These are phyloP conservation scores for Penicillium paxilli DNA, from an alignment of 495 filamentous ascomycete species.

Conservation along the genomic window DNA sequence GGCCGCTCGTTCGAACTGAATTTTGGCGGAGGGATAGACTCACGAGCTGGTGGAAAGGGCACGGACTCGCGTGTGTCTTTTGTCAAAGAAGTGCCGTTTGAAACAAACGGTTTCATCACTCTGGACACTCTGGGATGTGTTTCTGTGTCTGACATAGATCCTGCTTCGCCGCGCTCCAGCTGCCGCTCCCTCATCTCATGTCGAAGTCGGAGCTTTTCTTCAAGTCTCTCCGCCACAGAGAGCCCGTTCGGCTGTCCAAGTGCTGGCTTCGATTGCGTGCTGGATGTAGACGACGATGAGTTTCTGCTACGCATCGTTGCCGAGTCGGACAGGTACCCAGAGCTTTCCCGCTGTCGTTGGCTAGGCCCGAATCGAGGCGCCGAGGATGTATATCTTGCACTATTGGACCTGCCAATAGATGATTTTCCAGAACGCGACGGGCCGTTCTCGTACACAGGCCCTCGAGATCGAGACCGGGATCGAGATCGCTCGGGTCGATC, in stretches of 20 bases:
- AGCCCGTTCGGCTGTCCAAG: slow-evolving; percentile 7
- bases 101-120: slow-evolving; percentile 4
- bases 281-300: slow-evolving; percentile 1
- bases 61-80: neutral
- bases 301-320: slow-evolving; percentile 11
- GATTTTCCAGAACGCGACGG: neutral
- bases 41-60: slow-evolving; percentile 6
- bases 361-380: neutral
- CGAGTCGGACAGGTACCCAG: slow-evolving; percentile 32
- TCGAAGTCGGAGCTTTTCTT: slow-evolving; percentile 34
- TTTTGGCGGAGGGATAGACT: slow-evolving; percentile 1
- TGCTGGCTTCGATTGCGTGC: neutral
- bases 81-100: neutral
- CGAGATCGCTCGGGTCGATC: neutral
- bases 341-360: slow-evolving; percentile 1
- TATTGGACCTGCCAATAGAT: slow-evolving; percentile 22
- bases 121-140: neutral
- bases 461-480: slow-evolving; percentile 1
- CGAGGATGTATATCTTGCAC: slow-evolving; percentile 10
- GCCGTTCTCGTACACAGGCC: neutral
- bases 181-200: slow-evolving; percentile 24
- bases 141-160: slow-evolving; percentile 19
- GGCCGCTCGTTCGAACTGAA: neutral
- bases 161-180: slow-evolving; percentile 26
- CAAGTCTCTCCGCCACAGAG: slow-evolving; percentile 36